Conservation (phyloP, 345 rosid genomes). For the Barbarea vulgaris region DNA sequence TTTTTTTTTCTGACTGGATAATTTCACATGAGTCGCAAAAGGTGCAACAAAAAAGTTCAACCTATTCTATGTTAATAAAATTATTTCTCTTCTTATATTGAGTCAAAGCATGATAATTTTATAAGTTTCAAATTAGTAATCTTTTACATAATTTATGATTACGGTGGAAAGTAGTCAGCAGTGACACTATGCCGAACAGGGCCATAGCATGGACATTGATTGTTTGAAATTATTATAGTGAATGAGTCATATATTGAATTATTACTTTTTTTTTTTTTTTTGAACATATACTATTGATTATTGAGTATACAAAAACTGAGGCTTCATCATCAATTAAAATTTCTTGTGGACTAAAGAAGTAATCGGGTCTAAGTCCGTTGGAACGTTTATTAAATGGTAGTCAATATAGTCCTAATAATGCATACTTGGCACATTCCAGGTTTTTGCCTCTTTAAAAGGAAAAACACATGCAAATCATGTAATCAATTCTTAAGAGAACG, state of each 20-base stretch:
- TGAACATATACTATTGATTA: too few relatives aligned
- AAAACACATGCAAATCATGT: not conserved
- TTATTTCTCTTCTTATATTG: too few relatives aligned
- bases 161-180: too few relatives aligned
- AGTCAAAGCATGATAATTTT: too few relatives aligned
- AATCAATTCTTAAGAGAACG: not conserved
- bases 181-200: too few relatives aligned
- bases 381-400: constrained; percentile 26
- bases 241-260: not conserved
- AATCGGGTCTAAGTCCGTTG: not conserved
- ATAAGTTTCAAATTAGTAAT: too few relatives aligned
- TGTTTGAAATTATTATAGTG: not conserved
- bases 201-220: not conserved
- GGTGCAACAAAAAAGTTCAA: not conserved
- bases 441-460: not conserved
- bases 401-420: constrained; percentile 15
- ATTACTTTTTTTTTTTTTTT: too few relatives aligned
- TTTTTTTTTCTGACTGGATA: not conserved
- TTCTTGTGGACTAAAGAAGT: constrained; percentile 2
- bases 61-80: too few relatives aligned
- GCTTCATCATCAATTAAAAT: not conserved
- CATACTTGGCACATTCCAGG: constrained; percentile 12
- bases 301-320: not conserved
- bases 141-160: too few relatives aligned
- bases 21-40: not conserved